These are phyloP conservation scores for Acacia melanoxylon DNA, from an alignment of 306 rosid genomes.

Conservation along the genomic window DNA sequence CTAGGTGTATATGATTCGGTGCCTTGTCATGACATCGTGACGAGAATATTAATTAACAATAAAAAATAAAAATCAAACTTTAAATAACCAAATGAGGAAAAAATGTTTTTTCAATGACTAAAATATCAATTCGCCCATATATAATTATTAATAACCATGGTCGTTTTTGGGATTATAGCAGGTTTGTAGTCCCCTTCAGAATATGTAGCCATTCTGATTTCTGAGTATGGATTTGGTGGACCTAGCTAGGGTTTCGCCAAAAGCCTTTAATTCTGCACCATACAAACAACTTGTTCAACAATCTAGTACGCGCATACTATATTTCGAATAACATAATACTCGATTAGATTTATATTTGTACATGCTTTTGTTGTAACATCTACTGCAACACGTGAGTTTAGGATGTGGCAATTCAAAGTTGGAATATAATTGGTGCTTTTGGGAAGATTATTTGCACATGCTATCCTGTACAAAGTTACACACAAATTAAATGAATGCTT, in stretches of 20 bases:
- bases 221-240: not conserved
- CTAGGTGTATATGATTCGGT: not conserved
- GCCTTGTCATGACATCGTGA: not conserved
- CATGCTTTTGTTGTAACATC: not conserved
- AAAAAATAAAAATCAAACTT: not conserved
- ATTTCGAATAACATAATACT: not conserved
- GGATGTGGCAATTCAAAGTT: not conserved
- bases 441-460: not conserved
- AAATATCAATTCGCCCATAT: not conserved
- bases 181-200: conserved; percentile 20
- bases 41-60: not conserved
- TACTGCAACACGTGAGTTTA: not conserved
- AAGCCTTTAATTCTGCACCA: conserved; percentile 10
- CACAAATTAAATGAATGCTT: not conserved
- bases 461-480: not conserved
- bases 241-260: conserved; percentile 20
- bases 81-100: not conserved
- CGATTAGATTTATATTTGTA: not conserved
- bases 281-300: not conserved
- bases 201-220: not conserved
- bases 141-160: conserved; percentile 13
- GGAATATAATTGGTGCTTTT: not conserved
- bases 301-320: not conserved
- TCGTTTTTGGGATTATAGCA: not conserved
- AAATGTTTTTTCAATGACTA: not conserved